Evolutionary conservation across 805 yeast species (phyloP), one percentile per base, ranked within the genome.

Genomic region (Pichia cabralensis): DNA sequence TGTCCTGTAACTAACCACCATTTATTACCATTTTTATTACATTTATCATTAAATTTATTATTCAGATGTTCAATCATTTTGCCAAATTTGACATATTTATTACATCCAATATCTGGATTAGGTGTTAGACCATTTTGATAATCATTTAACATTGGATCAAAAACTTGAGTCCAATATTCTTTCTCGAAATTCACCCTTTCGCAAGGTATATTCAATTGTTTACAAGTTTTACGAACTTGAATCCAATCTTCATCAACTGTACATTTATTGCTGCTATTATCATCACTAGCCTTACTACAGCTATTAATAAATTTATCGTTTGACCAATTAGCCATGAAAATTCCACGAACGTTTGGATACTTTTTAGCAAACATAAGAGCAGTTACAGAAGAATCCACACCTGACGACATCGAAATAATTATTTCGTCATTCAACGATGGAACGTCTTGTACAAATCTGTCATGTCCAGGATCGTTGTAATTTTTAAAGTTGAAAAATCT

Each of bases 1-100:
- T 82, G 94, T 8, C 94, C 98, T 0, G 96, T 85, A 2, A 83
- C 96, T 10, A 92, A 56, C 94, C 94, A 84, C 78, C 92, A 85
- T 17, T 56, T 50, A 9, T 41, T 34, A 22, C 38, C 36, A 7
- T 50, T 53, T 8, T 34, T 18, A 12, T 28, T 27, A 9, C 30
- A 28, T 2, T n/a, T 11, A 13, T 20, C 14, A 24, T 24, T 13
- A 12, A 6, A n/a, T n/a, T 26, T 15, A 11, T 2, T 18, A 15
- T 22, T 5, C 24, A 85, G 54, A 48, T 74, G 69, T 13, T 76
- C 70, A 5, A 76, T 56, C 58, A 92, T 64, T 35, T 65, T 68
- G 3, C 98, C 97, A 60, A 92, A 92, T 54, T 92, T 92, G 45
- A 92, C 80, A 52, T 73, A 71, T 39, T 70, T 67, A 55, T 92